Conservation (phyloP, 2,329 filamentous ascomycete genomes). For the Pseudodiploospora longispora region DNA sequence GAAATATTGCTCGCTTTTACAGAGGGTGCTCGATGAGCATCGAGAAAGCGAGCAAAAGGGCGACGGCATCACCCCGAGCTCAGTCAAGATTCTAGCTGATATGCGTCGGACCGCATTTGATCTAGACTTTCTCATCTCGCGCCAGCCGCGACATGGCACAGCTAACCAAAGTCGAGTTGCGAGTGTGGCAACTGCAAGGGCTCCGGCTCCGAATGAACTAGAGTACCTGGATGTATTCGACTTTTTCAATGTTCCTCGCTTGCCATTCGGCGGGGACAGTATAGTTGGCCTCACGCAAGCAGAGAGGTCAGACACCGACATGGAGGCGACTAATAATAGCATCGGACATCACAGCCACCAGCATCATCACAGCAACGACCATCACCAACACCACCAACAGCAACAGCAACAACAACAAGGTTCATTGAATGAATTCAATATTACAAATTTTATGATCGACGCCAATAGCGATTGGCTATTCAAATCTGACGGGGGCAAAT, state of each 20-base stretch:
- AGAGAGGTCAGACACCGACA: conserved; percentile 15
- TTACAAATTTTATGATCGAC: conserved; percentile 71
- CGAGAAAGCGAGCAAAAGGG: conserved; percentile 67
- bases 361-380: too few species aligned
- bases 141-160: conserved; percentile 54
- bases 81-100: conserved; percentile 79
- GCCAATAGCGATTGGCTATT: conserved; percentile 69
- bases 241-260: conserved; percentile 83
- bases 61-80: conserved; percentile 69
- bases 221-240: conserved; percentile 91
- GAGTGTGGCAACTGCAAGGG: conserved; percentile 53
- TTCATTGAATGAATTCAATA: conserved; percentile 59
- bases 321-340: conserved; percentile 20
- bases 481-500: conserved; percentile 37
- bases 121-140: conserved; percentile 79
- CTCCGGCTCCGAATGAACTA: conserved; percentile 71
- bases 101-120: conserved; percentile 90
- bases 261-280: conserved; percentile 43
- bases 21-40: conserved; percentile 80
- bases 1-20: conserved; percentile 70
- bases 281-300: conserved; percentile 13
- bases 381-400: conserved; percentile 1
- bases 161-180: conserved; percentile 36
- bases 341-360: conserved; percentile 1
- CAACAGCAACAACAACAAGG: conserved; percentile 10